Conservation (phyloP, 805 yeast species). For the Starmerella scarabaei region DNA sequence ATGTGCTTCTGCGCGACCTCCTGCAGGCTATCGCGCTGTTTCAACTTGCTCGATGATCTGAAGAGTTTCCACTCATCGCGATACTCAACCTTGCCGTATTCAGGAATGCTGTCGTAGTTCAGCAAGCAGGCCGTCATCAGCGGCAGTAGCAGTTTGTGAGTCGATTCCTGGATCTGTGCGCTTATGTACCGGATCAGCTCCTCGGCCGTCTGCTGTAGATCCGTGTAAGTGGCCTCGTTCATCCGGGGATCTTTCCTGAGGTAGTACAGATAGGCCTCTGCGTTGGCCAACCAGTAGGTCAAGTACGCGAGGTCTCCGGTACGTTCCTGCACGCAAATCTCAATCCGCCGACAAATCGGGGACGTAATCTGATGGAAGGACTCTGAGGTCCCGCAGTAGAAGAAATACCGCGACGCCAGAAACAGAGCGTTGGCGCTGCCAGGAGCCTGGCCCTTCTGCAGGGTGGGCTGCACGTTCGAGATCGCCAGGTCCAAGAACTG, state of each 20-base stretch:
- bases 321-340: constrained; percentile 23
- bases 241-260: constrained; percentile 43
- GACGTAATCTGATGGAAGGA: constrained; percentile 21
- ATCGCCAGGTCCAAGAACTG: constrained; percentile 29
- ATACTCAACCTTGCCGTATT: constrained; percentile 60
- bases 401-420: constrained; percentile 31
- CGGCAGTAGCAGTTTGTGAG: constrained; percentile 15
- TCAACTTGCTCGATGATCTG: constrained; percentile 28
- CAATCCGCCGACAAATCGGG: constrained; percentile 27
- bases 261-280: constrained; percentile 67
- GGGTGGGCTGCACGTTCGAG: constrained; percentile 27
- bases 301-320: constrained; percentile 29
- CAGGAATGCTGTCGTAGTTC: constrained; percentile 72
- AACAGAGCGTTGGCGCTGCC: constrained; percentile 33
- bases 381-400: constrained; percentile 25
- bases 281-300: constrained; percentile 80
- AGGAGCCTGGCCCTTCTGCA: constrained; percentile 29
- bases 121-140: constrained; percentile 27
- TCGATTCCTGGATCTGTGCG: constrained; percentile 6
- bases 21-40: constrained; percentile 37
- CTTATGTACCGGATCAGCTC: constrained; percentile 10
- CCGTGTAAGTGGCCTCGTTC: constrained; percentile 21
- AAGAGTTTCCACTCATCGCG: constrained; percentile 60
- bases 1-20: constrained; percentile 64
- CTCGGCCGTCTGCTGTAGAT: constrained; percentile 12